Percentiles rank a stretch among this genome's conserved stretches.
These are phyloP conservation scores for Aspergillus proliferans DNA, from an alignment of 2,329 filamentous ascomycete genomes.

Conservation along the genomic window DNA sequence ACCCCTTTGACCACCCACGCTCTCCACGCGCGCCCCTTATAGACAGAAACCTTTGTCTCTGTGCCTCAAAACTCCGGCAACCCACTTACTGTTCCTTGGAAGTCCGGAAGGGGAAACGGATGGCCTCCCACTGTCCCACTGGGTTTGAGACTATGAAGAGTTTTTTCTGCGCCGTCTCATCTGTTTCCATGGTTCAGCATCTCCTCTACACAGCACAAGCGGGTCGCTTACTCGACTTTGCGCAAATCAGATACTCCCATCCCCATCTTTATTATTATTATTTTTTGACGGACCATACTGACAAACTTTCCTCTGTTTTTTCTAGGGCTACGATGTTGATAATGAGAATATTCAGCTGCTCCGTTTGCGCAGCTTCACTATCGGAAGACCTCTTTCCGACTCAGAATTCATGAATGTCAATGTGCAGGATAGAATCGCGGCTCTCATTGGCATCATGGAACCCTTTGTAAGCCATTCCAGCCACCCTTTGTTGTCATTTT, in stretches of 20 bases:
- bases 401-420: conserved; percentile 56
- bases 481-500: conserved; percentile 13
- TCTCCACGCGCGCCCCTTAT: conserved; percentile 5
- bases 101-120: conserved; percentile 2
- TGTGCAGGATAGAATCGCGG: conserved; percentile 59
- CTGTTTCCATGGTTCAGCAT: conserved; percentile 36
- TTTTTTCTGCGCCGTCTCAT: conserved; percentile 27
- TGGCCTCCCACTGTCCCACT: conserved; percentile 11
- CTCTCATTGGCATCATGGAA: conserved; percentile 61
- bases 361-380: conserved; percentile 71
- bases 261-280: background rate
- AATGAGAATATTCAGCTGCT: conserved; percentile 76
- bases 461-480: conserved; percentile 63
- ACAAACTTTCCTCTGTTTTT: conserved; percentile 14
- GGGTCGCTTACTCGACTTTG: conserved; percentile 7
- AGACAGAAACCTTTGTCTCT: background rate
- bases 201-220: conserved; percentile 9
- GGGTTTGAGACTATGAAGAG: conserved; percentile 13
- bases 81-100: background rate
- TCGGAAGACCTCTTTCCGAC: conserved; percentile 62
- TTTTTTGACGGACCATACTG: conserved; percentile 7
- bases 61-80: conserved; percentile 3
- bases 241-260: conserved; percentile 8
- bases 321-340: conserved; percentile 65
- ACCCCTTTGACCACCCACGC: background rate